Conservation (phyloP, 805 yeast genomes). For the Lachancea quebecensis region DNA sequence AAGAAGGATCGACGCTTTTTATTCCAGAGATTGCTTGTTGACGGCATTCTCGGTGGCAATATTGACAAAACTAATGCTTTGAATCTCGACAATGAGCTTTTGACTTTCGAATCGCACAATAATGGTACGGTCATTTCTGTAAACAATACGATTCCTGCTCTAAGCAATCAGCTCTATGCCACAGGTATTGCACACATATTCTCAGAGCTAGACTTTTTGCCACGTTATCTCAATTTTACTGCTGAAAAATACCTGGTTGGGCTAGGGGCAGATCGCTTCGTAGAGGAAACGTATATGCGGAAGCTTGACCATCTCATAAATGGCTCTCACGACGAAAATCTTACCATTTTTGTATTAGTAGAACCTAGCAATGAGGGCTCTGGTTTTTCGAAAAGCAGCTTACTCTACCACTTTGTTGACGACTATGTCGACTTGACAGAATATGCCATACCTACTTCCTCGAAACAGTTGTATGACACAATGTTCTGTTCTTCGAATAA, state of each 20-base stretch:
- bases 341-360: slow-evolving; percentile 52
- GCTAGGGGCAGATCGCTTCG: slow-evolving; percentile 52
- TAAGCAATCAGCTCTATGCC: slow-evolving; percentile 37
- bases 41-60: slow-evolving; percentile 43
- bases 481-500: slow-evolving; percentile 48
- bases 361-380: slow-evolving; percentile 31
- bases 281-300: slow-evolving; percentile 61
- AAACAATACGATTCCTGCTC: slow-evolving; percentile 26
- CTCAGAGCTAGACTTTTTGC: slow-evolving; percentile 26
- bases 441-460: slow-evolving; percentile 8
- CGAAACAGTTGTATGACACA: slow-evolving; percentile 38
- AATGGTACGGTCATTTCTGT: slow-evolving; percentile 34
- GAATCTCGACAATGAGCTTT: slow-evolving; percentile 25
- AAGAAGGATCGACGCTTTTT: slow-evolving; percentile 14
- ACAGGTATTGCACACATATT: slow-evolving; percentile 48
- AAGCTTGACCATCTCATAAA: slow-evolving; percentile 50
- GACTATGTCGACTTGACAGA: slow-evolving; percentile 15
- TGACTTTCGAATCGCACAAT: slow-evolving; percentile 18
- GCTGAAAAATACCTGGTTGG: slow-evolving; percentile 56
- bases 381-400: slow-evolving; percentile 32
- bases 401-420: slow-evolving; percentile 57
- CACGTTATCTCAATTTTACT: slow-evolving; percentile 35
- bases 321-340: slow-evolving; percentile 40
- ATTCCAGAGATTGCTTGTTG: slow-evolving; percentile 31
- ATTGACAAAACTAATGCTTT: slow-evolving; percentile 12